These are phyloP conservation scores for Dalbergia cultrata DNA, from an alignment of 306 rosid species.

Conservation along the genomic window DNA sequence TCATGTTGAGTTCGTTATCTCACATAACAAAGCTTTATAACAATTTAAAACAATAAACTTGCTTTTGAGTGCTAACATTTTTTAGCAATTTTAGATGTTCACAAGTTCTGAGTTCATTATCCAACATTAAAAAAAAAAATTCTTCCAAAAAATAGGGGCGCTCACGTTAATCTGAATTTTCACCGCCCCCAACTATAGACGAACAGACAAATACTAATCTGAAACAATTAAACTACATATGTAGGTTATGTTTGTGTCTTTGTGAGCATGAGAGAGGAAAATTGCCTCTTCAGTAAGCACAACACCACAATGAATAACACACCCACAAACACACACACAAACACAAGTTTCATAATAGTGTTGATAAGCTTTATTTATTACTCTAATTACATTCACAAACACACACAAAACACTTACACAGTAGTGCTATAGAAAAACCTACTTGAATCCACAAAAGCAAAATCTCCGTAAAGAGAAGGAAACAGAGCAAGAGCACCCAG, in stretches of 20 bases:
- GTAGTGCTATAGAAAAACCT: not conserved
- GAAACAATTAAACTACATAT: not conserved
- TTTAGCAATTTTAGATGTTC: not conserved
- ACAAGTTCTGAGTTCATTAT: not conserved
- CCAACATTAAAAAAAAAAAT: too few relatives aligned
- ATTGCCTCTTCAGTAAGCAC: slow-evolving; percentile 5
- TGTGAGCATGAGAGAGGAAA: not conserved
- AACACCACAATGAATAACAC: not conserved
- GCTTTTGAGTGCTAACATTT: not conserved
- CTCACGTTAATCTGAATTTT: not conserved
- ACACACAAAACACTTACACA: not conserved
- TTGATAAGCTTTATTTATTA: not conserved
- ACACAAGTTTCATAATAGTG: not conserved
- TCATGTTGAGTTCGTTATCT: slow-evolving; percentile 27
- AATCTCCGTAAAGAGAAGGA: slow-evolving; percentile 2
- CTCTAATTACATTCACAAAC: slow-evolving; percentile 13
- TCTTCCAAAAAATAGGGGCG: not conserved
- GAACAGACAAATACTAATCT: not conserved
- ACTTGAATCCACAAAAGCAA: slow-evolving; percentile 3
- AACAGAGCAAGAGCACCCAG: not conserved
- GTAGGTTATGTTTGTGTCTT: slow-evolving; percentile 20
- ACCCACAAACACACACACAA: not conserved
- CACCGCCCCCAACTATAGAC: slow-evolving; percentile 17
- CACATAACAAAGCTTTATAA: not conserved
- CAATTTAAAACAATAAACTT: not conserved